Conservation (phyloP, 2,329 filamentous ascomycete species). For the Pestalotiopsis fici region DNA sequence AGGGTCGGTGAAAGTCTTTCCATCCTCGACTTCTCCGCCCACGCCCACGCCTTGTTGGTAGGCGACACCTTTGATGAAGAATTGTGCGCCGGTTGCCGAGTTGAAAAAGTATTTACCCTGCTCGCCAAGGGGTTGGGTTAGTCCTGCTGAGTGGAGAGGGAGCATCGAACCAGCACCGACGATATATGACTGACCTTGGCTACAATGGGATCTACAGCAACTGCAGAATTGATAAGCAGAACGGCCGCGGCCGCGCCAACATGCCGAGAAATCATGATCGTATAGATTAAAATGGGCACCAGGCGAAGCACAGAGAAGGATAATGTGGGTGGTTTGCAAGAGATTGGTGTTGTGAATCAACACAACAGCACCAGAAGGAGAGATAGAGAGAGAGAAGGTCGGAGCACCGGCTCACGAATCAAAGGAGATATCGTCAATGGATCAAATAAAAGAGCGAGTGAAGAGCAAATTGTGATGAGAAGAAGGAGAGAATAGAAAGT, state of each 20-base stretch:
- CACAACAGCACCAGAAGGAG: not conserved
- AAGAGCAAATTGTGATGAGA: not conserved
- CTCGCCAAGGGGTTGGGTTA: not conserved
- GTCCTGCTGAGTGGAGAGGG: not conserved
- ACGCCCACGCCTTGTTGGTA: constrained; percentile 65
- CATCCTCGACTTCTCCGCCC: constrained; percentile 36
- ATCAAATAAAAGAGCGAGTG: not conserved
- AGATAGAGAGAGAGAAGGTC: not conserved
- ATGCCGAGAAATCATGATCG: not conserved
- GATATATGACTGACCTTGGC: constrained; percentile 10
- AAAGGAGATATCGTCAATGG: not conserved
- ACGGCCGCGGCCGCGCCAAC: not conserved
- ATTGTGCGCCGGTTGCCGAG: constrained; percentile 41
- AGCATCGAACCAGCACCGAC: too few relatives aligned
- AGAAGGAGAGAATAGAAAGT: not conserved
- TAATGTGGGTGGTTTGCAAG: too few relatives aligned
- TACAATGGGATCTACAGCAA: constrained; percentile 17
- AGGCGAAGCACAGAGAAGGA: too few relatives aligned
- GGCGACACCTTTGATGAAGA: constrained; percentile 70
- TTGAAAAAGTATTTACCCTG: constrained; percentile 59
- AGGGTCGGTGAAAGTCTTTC: constrained; percentile 61
- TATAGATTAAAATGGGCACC: not conserved
- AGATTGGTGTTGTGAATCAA: not conserved
- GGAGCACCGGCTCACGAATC: not conserved
- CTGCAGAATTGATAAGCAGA: not conserved